Conservation (phyloP, 129 eudicot species). For the Centaurea solstitialis region DNA sequence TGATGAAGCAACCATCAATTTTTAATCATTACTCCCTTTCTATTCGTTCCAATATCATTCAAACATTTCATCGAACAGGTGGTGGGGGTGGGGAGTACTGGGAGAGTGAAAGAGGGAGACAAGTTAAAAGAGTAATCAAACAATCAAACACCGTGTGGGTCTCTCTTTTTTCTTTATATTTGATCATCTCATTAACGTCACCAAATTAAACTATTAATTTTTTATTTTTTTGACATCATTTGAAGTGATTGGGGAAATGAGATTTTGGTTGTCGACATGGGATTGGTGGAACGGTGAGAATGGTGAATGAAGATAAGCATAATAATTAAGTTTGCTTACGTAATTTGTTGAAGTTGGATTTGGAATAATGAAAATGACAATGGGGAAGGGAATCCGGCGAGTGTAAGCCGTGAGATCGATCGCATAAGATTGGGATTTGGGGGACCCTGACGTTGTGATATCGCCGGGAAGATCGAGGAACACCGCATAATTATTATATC, state of each 20-base stretch:
- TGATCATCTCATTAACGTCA: conserved; percentile 19
- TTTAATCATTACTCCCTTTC: not conserved
- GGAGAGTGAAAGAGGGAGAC: conserved; percentile 1
- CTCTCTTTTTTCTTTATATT: not conserved
- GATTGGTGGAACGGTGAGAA: conserved; percentile 22
- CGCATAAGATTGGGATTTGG: not conserved
- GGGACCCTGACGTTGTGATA: conserved; percentile 22
- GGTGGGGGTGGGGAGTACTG: conserved; percentile 11
- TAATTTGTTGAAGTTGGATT: not conserved
- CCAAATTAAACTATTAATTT: not conserved
- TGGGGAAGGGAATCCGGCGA: conserved; percentile 11
- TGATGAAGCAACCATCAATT: not conserved
- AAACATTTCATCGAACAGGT: conserved; percentile 23
- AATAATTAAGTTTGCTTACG: not conserved
- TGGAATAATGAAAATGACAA: conserved; percentile 10
- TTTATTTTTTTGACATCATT: not conserved
- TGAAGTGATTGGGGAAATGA: conserved; percentile 21
- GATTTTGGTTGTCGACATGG: conserved; percentile 3
- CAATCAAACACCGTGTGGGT: conserved; percentile 23
- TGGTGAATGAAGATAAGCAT: not conserved
- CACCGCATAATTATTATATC: not conserved
- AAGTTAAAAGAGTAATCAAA: no score
- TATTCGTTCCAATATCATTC: not conserved
- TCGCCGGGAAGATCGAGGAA: conserved; percentile 33
- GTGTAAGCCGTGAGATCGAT: conserved; percentile 4